Percentiles rank a stretch among this genome's conserved stretches.
These are phyloP conservation scores for Gyrodon lividus DNA, from an alignment of 768 basidiomycete genomes.

Conservation along the genomic window DNA sequence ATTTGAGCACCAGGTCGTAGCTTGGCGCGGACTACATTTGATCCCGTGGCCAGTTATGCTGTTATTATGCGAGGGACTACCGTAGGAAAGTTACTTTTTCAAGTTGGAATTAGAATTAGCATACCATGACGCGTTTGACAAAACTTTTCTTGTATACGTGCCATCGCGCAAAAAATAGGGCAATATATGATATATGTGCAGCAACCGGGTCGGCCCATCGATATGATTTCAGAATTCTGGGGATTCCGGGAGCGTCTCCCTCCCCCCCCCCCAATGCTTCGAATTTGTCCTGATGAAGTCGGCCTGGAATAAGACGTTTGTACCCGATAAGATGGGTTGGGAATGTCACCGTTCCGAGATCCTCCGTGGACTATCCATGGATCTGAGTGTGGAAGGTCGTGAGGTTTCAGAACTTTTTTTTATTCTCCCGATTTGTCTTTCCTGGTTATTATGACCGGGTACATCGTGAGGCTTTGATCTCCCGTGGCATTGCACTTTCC, in stretches of 20 bases:
- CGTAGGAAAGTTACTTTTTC: too few relatives aligned
- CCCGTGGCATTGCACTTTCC: slow-evolving; percentile 12
- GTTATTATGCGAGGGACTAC: too few relatives aligned
- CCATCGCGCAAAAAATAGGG: not conserved
- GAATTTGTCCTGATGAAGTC: slow-evolving; percentile 2
- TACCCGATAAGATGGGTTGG: not conserved
- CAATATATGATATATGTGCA: slow-evolving; percentile 1
- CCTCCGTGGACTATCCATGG: slow-evolving; percentile 15
- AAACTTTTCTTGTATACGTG: not conserved
- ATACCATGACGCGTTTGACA: not conserved
- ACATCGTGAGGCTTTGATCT: not conserved
- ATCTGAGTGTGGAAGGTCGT: not conserved
- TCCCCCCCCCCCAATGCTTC: slow-evolving; percentile 4
- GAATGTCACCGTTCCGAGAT: slow-evolving; percentile 7
- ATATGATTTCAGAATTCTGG: not conserved
- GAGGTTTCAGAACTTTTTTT: not conserved
- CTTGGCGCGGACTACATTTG: slow-evolving; percentile 9
- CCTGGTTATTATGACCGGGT: not conserved
- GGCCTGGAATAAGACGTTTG: not conserved
- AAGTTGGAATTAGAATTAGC: too few relatives aligned
- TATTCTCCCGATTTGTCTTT: not conserved
- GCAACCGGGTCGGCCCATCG: not conserved
- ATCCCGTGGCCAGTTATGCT: slow-evolving; percentile 13
- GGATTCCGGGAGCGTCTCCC: slow-evolving; percentile 2
- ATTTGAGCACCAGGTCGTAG: too few relatives aligned